Percentiles rank a stretch among this genome's conserved stretches.
Evolutionary conservation across 2,329 filamentous ascomycete genomes (phyloP).

Genomic region (Claviceps sp.): DNA sequence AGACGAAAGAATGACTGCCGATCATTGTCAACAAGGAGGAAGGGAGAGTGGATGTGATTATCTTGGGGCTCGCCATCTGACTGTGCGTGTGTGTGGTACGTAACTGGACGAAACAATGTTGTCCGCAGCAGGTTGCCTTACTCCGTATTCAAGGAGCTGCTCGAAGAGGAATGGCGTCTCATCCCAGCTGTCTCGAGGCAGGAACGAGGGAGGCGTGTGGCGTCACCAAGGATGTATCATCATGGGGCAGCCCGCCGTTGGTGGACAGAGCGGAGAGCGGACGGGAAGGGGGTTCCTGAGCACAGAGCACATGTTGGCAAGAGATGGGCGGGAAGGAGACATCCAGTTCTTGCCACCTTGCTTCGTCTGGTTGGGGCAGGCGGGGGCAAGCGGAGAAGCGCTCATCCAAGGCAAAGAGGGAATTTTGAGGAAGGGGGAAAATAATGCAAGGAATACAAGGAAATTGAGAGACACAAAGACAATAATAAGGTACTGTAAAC

Average conservation of each 20-base stretch:
- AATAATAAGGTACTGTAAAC: too few relatives aligned
- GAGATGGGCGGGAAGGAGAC: not conserved
- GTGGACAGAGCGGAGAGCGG: not conserved
- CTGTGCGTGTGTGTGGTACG: not conserved
- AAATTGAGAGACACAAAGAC: too few relatives aligned
- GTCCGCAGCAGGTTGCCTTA: not conserved
- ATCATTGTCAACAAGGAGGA: not conserved
- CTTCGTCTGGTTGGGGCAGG: not conserved
- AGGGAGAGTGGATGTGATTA: not conserved
- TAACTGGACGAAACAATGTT: too few relatives aligned
- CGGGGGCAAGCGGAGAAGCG: not conserved
- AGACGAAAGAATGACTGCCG: not conserved
- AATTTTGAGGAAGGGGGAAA: too few relatives aligned
- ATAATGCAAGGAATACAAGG: too few relatives aligned
- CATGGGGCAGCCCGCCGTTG: not conserved
- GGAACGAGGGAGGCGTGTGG: slow-evolving; percentile 17
- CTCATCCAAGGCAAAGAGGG: not conserved
- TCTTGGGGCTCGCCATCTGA: slow-evolving; percentile 2
- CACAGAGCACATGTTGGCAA: not conserved
- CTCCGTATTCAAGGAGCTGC: slow-evolving; percentile 2
- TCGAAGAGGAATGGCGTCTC: slow-evolving; percentile 19
- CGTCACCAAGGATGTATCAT: not conserved
- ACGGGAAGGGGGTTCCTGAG: not conserved
- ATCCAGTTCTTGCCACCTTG: not conserved
- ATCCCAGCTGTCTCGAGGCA: slow-evolving; percentile 20